Conservation (phyloP, 345 rosid species). For the Moricandia arvensis region DNA sequence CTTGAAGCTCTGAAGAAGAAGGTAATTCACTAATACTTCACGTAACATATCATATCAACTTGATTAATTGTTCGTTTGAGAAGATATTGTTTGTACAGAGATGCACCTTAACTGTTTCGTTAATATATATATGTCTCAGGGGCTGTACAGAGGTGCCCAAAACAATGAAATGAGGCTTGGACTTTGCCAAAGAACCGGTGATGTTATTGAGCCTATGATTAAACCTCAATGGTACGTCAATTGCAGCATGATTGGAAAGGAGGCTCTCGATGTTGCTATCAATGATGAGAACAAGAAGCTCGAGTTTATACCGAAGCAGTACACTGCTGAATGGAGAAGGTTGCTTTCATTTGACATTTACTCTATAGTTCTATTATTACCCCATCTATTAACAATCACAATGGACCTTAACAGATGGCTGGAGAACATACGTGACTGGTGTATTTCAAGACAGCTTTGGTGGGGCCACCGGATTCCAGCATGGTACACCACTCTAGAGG, state of each 20-base stretch:
- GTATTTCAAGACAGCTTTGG: constrained; percentile 90
- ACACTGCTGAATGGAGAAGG: constrained; percentile 72
- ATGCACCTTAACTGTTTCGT: neutral
- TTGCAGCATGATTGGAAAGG: constrained; percentile 57
- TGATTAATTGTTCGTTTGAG: neutral
- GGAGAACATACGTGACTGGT: constrained; percentile 88
- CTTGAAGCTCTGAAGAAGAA: constrained; percentile 56
- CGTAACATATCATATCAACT: neutral
- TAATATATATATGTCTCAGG: constrained; percentile 34
- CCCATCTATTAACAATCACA: constrained; percentile 14
- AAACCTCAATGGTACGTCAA: constrained; percentile 86
- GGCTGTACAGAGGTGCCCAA: constrained; percentile 65
- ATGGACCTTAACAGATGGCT: constrained; percentile 67
- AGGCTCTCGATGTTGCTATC: constrained; percentile 70
- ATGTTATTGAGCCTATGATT: constrained; percentile 74
- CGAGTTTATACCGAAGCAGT: constrained; percentile 73
- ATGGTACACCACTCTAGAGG: constrained; percentile 74
- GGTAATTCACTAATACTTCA: constrained; percentile 37
- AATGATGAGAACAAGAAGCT: constrained; percentile 52
- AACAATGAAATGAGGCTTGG: constrained; percentile 87
- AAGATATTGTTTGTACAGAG: neutral
- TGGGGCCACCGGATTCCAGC: constrained; percentile 95
- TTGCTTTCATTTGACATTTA: neutral
- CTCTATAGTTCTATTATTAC: neutral
- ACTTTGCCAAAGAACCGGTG: constrained; percentile 66